Evolutionary conservation across 2,329 filamentous ascomycete species (phyloP).

Genomic region (Talaromyces sp.): DNA sequence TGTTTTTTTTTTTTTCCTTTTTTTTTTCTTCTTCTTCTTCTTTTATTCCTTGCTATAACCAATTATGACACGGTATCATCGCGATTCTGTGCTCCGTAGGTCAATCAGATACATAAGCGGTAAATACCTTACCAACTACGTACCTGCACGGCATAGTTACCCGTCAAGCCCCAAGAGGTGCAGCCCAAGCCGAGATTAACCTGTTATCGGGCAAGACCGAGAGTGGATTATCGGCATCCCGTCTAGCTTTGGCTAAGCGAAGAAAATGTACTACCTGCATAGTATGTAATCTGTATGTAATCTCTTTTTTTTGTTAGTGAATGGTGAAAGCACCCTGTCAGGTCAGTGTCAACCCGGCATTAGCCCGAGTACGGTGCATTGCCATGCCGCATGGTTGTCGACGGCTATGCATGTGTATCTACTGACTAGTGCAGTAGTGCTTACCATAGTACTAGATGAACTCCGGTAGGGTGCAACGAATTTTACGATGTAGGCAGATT

Average conservation of each 20-base stretch:
- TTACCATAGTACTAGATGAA: neutral
- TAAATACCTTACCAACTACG: neutral
- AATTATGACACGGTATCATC: neutral
- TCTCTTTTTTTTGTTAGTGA: neutral
- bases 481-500: neutral
- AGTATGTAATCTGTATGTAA: neutral
- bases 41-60: neutral
- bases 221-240: slow-evolving; percentile 1
- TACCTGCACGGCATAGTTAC: neutral
- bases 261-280: no score
- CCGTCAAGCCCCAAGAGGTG: neutral
- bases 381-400: neutral
- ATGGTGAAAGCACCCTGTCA: neutral
- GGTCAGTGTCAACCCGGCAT: neutral
- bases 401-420: neutral
- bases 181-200: slow-evolving; percentile 1
- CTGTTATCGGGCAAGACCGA: neutral
- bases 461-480: neutral
- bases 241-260: neutral
- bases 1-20: neutral
- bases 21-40: neutral
- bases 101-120: neutral
- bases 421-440: neutral
- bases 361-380: neutral
- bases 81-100: neutral